phyloP scores from a whole-genome alignment of 2,329 filamentous ascomycete genomes.

The Zymoseptoria crescenta region DNA sequence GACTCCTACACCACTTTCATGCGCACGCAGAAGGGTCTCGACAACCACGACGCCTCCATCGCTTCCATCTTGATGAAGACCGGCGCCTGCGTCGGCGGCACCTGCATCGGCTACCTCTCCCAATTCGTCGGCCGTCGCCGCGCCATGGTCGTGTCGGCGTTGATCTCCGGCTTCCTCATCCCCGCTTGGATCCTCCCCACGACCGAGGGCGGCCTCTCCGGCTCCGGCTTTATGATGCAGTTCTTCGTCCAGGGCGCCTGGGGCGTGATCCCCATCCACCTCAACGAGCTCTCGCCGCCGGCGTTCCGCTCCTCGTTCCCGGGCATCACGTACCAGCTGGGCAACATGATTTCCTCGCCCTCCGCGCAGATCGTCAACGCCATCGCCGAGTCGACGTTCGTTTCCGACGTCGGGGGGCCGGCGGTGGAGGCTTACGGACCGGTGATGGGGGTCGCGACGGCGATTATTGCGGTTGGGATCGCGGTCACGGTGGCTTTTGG shows the following conservation, averaged over 20 bases:
- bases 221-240: slow-evolving; percentile 61
- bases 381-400: slow-evolving; percentile 54
- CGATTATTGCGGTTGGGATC: slow-evolving; percentile 66
- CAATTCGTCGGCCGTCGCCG: slow-evolving; percentile 68
- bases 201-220: slow-evolving; percentile 53
- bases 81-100: slow-evolving; percentile 66
- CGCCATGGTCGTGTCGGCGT: slow-evolving; percentile 53
- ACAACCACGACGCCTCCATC: slow-evolving; percentile 56
- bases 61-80: slow-evolving; percentile 76
- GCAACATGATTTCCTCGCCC: slow-evolving; percentile 66
- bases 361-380: slow-evolving; percentile 72
- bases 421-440: slow-evolving; percentile 63
- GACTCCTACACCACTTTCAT: slow-evolving; percentile 79
- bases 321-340: slow-evolving; percentile 64
- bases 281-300: slow-evolving; percentile 64
- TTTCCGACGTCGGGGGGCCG: slow-evolving; percentile 42
- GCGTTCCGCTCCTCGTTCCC: slow-evolving; percentile 65
- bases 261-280: slow-evolving; percentile 63
- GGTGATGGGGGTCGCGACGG: slow-evolving; percentile 67
- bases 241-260: slow-evolving; percentile 59
- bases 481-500: slow-evolving; percentile 60
- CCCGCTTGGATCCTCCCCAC: slow-evolving; percentile 63
- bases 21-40: slow-evolving; percentile 61
- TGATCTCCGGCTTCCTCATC: slow-evolving; percentile 55
- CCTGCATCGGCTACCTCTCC: slow-evolving; percentile 64